Evolutionary conservation across 2,329 filamentous ascomycete species (phyloP).

Genomic region (Pseudogymnoascus sp.): DNA sequence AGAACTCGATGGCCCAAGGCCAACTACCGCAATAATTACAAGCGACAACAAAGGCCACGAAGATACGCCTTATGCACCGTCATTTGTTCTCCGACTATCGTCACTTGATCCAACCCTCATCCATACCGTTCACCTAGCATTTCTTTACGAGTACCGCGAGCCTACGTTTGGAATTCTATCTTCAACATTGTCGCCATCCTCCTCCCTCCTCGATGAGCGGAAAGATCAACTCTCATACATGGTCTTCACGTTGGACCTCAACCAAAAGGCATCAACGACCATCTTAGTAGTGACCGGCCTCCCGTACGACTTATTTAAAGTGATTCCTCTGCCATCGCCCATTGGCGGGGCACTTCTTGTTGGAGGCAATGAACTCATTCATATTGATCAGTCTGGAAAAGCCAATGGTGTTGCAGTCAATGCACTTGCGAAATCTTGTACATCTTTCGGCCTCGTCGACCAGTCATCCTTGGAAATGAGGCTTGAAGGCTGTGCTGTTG

Average conservation of each 20-base stretch:
- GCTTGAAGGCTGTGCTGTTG: constrained; percentile 74
- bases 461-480: constrained; percentile 75
- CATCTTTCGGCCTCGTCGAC: constrained; percentile 77
- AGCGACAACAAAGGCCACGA: constrained; percentile 24
- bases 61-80: constrained; percentile 74
- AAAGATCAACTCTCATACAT: constrained; percentile 86
- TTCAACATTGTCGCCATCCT: constrained; percentile 66
- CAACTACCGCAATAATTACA: constrained; percentile 35
- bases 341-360: constrained; percentile 84
- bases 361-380: constrained; percentile 84
- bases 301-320: constrained; percentile 78
- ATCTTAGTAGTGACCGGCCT: constrained; percentile 80
- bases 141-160: constrained; percentile 94
- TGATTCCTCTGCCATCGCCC: constrained; percentile 76
- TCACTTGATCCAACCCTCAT: constrained; percentile 81
- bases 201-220: constrained; percentile 64
- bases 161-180: constrained; percentile 94
- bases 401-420: constrained; percentile 90
- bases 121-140: constrained; percentile 85
- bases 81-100: constrained; percentile 87
- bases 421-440: constrained; percentile 74
- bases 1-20: constrained; percentile 65
- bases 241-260: constrained; percentile 90
- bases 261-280: constrained; percentile 87
- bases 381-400: constrained; percentile 93